Base-by-base conservation (phyloP, 169 alveolate species). In the Plasmodium cynomolgi region DNA sequence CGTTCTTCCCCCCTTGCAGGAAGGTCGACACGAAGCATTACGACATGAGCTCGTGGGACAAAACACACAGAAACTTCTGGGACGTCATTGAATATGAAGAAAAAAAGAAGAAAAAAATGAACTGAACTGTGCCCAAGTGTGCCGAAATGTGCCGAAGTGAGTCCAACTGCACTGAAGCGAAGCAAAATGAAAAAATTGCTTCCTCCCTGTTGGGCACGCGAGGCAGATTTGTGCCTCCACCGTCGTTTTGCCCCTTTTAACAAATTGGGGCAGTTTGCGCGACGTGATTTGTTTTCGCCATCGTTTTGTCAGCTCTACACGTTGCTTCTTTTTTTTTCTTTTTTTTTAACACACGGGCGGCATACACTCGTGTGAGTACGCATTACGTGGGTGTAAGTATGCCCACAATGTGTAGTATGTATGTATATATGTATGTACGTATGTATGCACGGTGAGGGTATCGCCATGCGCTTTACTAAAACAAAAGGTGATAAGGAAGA, bases 41-140 rank as follows among this genome's bases (percentile, higher is more conserved):
- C 44, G 81, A 85, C 80, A 77, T 77, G 80, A 85, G 68, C 41
- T 54, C 44, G 29, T 85, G 93, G 93, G 33, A 77, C 37, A 58
- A 54, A 68, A 33, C 9, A 13, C 85, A 85, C 68, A 47, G 93
- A 23, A 85, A 85, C 39, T 85, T 85, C 44, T 85, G 93, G 93
- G 93, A 85, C 41, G 93, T 85, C 72, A 75, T 85, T 85, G 93
- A 85, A 85, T 85, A 85, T 85, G 93, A 85, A 85, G 93, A 85
- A 37, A 77, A 85, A 85, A 74, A 77, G 15, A 23, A 54, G 2
- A 54, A 74, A 85, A 73, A 50, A 56, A 62, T 23, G 33, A 62
- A 62, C 6, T 68, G 41, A 68, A 68, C 0, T 26, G 37, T 23
- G 5, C 13, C 20, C 7, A 47, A 1, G 58, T 47, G 58, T n/a